Conservation (phyloP, 2,329 filamentous ascomycete species). For the Colletotrichum sp. region DNA sequence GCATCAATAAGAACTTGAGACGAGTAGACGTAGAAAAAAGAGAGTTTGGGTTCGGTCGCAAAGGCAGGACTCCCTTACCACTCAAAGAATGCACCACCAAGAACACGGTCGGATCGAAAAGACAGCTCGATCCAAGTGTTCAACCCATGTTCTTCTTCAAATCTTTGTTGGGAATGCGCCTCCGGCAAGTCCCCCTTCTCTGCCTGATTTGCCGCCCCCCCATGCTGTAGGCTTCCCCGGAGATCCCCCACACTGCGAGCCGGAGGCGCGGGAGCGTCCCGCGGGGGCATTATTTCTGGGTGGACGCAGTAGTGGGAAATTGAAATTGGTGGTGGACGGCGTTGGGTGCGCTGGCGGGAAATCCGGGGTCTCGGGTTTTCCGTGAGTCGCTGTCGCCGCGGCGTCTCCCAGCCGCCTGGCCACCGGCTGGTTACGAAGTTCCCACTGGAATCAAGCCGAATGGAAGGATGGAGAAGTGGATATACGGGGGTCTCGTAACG, state of each 20-base stretch:
- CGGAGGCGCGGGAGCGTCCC: conserved; percentile 1
- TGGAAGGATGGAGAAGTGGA: neutral
- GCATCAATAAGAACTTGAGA: neutral
- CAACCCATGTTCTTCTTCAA: conserved; percentile 2
- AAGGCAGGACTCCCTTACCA: neutral
- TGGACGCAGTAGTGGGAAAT: neutral
- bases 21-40: neutral
- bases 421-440: neutral
- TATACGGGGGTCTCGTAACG: neutral
- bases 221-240: neutral
- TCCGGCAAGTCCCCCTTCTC: neutral
- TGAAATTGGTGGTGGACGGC: neutral
- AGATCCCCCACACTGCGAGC: conserved; percentile 12
- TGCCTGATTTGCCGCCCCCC: neutral
- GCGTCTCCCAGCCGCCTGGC: neutral
- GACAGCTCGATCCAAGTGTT: conserved; percentile 5
- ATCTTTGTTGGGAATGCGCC: neutral
- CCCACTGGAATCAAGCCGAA: neutral
- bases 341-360: neutral
- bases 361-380: neutral
- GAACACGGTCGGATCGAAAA: neutral
- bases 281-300: neutral
- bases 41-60: neutral
- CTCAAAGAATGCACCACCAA: neutral
- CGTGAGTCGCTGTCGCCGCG: neutral